Base-by-base conservation (phyloP, 768 basidiomycete genomes). In the Leucogyrophana mollusca region DNA sequence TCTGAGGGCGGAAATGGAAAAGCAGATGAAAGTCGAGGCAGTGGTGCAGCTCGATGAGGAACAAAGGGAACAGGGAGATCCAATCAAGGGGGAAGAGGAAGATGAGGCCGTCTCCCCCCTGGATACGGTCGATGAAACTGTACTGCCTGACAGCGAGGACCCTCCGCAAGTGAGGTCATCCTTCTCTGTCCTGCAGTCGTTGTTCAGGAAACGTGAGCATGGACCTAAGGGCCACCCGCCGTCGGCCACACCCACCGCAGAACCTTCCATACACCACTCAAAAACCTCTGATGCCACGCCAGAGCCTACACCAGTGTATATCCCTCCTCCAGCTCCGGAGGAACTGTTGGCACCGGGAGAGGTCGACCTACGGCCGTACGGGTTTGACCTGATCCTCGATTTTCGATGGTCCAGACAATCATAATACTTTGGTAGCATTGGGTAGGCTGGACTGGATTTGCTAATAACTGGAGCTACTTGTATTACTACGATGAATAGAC, bases 281-380 rank as follows among this genome's bases (percentile, higher is more conserved):
- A 25, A 56, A 47, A 43, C 25, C 37, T 30, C 27, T 30, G 27
- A 30, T 30, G 6, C 27, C 40, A 41, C 43, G 24, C 16, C 47
- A 41, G 24, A 45, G 16, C 33, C 43, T 8, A 24, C 50, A 24
- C 18, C 40, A 42, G 49, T 7, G 27, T n/a, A n/a, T n/a, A n/a
- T 43, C 43, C 45, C 48, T 24, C 54, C 30, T 24, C 56, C 42
- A 49, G 53, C 51, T 38, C 40, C 32, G 37, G 57, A 49, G 36
- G 49, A 43, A 38, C 46, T 34, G 3, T 49, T 70, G 38, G 52
- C 69, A 38, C 70, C 77, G 34, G 65, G 70, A 54, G 80, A 87
- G 59, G 83, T 87, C 55, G 89, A 92, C 60, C 63, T 93, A 50
- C 78, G 83, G 21, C 75, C 76, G 9, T 82, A 85, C 64, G 90